phyloP scores from a whole-genome alignment of 164 flowering plant species.

The Annona squamosa region DNA sequence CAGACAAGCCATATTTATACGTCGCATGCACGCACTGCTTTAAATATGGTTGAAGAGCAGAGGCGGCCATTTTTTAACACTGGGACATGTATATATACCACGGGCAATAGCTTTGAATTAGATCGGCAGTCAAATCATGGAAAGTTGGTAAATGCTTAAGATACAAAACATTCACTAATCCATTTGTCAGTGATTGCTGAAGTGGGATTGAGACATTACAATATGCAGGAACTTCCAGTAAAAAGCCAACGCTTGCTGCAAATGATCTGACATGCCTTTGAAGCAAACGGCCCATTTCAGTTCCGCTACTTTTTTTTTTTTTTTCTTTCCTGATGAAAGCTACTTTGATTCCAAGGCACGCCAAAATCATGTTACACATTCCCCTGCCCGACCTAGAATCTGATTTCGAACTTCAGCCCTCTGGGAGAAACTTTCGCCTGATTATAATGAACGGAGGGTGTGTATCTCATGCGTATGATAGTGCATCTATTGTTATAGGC shows the following conservation, averaged over 20 bases:
- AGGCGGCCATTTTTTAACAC: not conserved
- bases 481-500: too few relatives aligned
- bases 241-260: not conserved
- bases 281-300: not conserved
- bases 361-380: not conserved
- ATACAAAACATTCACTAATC: not conserved
- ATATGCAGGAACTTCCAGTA: not conserved
- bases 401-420: too few relatives aligned
- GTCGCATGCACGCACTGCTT: not conserved
- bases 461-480: too few relatives aligned
- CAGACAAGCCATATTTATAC: slow-evolving; percentile 40
- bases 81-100: too few relatives aligned
- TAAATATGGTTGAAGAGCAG: not conserved
- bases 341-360: not conserved
- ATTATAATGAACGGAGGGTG: too few relatives aligned
- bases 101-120: not conserved
- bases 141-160: not conserved
- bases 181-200: not conserved
- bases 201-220: not conserved
- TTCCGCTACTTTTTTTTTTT: not conserved
- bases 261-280: not conserved
- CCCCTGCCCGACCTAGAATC: too few relatives aligned
- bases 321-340: too few relatives aligned
- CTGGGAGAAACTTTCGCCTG: too few relatives aligned
- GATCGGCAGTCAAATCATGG: not conserved